Evolutionary conservation across 2,329 filamentous ascomycete genomes (phyloP).

Genomic region (Oidium heveae): DNA sequence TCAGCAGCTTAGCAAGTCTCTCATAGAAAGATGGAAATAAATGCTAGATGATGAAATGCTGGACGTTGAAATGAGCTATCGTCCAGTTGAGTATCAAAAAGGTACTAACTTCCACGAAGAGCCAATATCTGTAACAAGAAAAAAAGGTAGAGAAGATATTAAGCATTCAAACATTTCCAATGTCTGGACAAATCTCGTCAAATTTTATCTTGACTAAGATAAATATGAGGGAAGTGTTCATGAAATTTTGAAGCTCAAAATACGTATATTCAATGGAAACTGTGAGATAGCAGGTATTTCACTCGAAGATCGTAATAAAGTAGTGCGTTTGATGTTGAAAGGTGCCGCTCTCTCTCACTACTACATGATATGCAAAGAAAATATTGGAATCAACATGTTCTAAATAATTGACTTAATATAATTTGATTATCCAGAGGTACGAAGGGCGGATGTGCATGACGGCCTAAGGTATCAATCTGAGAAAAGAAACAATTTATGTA

Average conservation of each 20-base stretch:
- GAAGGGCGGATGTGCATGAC: too few relatives aligned
- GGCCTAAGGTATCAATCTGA: too few relatives aligned
- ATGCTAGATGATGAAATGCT: not conserved
- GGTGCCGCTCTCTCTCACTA: not conserved
- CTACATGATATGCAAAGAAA: not conserved
- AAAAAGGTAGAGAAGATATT: not conserved
- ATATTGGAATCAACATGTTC: too few relatives aligned
- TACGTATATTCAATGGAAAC: not conserved
- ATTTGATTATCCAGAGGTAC: too few relatives aligned
- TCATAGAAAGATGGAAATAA: not conserved
- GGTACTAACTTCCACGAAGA: not conserved
- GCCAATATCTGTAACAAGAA: not conserved
- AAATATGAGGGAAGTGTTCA: not conserved
- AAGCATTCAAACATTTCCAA: not conserved
- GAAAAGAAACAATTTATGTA: too few relatives aligned
- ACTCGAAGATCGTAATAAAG: not conserved
- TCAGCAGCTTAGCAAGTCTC: not conserved
- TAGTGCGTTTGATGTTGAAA: not conserved
- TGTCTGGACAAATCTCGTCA: not conserved
- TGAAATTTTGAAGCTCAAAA: not conserved
- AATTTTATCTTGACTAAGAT: not conserved
- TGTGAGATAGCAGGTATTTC: not conserved
- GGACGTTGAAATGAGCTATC: not conserved
- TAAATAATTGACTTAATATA: too few relatives aligned
- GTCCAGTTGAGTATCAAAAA: not conserved